phyloP scores from a whole-genome alignment of 257 asterid genomes.

The Ehretia macrophylla region DNA sequence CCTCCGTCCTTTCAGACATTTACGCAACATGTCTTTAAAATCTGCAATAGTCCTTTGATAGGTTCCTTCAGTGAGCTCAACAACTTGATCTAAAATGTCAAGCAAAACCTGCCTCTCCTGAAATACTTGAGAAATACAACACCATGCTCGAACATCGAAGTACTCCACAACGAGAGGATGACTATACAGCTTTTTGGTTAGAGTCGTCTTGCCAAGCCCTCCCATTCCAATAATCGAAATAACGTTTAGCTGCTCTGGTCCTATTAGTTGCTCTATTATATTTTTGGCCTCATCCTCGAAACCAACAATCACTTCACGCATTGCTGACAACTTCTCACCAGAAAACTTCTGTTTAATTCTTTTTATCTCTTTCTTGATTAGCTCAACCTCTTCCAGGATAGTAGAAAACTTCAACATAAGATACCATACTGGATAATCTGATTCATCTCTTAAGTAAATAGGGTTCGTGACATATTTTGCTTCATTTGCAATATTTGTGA shows the following conservation, averaged over 20 bases:
- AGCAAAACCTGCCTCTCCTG: background rate
- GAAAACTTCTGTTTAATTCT: background rate
- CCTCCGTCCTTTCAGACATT: background rate
- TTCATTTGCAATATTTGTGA: background rate
- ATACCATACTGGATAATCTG: background rate
- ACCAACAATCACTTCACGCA: constrained; percentile 5
- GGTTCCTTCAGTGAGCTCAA: too few relatives aligned
- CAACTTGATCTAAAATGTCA: background rate
- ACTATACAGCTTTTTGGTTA: background rate
- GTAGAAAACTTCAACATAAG: background rate
- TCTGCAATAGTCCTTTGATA: background rate
- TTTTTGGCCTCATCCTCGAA: constrained; percentile 1
- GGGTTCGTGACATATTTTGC: constrained; percentile 7
- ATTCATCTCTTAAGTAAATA: background rate
- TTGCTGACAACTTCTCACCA: background rate
- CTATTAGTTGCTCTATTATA: background rate
- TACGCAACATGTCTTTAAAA: background rate
- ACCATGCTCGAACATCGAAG: constrained; percentile 2
- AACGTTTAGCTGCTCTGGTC: background rate
- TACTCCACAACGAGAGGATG: background rate
- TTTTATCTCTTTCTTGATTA: background rate
- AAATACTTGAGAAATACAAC: background rate
- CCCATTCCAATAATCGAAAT: constrained; percentile 3
- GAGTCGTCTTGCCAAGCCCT: constrained; percentile 6
- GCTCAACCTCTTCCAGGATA: background rate